These are phyloP conservation scores for Rubia yunnanensis DNA, from an alignment of 257 asterid genomes.

Conservation along the genomic window DNA sequence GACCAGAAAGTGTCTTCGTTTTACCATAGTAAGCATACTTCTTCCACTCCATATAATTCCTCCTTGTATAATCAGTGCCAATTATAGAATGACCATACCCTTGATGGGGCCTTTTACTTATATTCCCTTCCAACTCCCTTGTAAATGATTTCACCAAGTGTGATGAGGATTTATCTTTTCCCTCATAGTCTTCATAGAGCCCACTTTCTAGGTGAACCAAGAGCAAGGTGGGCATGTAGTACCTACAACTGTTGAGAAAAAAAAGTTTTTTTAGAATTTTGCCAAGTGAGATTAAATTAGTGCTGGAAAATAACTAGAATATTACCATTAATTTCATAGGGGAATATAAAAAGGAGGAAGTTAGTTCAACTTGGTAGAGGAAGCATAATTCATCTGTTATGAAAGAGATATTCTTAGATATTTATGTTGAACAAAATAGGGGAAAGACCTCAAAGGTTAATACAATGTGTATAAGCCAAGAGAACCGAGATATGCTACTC, in stretches of 20 bases:
- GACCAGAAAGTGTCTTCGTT: conserved; percentile 34
- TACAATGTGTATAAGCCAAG: too few species aligned
- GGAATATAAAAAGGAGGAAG: too few species aligned
- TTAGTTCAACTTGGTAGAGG: too few species aligned
- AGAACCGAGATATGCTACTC: too few species aligned
- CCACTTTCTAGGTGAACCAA: conserved; percentile 22
- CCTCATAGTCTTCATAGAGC: conserved; percentile 41
- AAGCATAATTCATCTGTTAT: too few species aligned
- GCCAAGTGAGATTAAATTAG: neutral
- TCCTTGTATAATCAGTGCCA: neutral
- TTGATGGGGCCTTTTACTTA: conserved; percentile 1
- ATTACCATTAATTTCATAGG: too few species aligned
- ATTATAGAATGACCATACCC: neutral
- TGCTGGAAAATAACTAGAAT: neutral
- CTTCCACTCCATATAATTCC: conserved; percentile 1
- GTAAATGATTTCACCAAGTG: too few species aligned
- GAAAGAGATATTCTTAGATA: too few species aligned
- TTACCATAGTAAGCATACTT: conserved; percentile 44
- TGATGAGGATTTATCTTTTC: conserved; percentile 9
- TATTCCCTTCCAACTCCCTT: neutral
- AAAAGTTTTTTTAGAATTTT: neutral
- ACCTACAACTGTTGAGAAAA: conserved; percentile 29
- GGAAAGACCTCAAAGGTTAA: too few species aligned
- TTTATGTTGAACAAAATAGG: too few species aligned
- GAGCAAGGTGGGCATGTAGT: conserved; percentile 32